Conservation (phyloP, 2,329 filamentous ascomycete species). For the Cryphonectria carpinicola region DNA sequence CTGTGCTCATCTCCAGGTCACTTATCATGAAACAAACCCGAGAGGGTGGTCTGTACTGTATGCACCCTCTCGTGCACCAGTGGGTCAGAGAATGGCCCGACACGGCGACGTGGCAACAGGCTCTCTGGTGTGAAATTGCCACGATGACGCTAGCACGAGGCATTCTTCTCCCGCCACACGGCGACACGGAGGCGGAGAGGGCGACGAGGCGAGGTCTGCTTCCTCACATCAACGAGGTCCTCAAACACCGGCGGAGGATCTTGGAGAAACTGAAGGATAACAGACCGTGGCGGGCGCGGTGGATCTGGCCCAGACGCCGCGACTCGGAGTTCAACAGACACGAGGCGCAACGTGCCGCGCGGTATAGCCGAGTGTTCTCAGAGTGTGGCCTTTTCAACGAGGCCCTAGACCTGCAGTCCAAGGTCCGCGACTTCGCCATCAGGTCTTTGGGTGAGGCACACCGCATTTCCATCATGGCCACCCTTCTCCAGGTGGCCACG, state of each 20-base stretch:
- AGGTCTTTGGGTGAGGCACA: background rate
- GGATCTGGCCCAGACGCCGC: background rate
- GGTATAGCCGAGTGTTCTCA: background rate
- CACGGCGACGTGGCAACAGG: conserved; percentile 1
- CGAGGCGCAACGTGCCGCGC: background rate
- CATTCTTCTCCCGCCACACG: conserved; percentile 6
- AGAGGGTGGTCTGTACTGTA: background rate
- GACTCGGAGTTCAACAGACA: background rate
- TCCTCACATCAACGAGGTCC: background rate
- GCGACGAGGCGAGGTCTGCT: conserved; percentile 1
- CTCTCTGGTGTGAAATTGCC: background rate
- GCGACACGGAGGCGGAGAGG: background rate
- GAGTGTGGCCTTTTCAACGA: conserved; percentile 5
- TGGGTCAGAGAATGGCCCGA: conserved; percentile 9
- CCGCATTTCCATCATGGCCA: background rate
- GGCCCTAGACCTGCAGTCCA: background rate
- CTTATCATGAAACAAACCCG: background rate
- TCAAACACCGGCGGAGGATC: background rate
- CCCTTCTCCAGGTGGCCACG: background rate
- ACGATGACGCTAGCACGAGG: conserved; percentile 2
- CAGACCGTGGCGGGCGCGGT: background rate
- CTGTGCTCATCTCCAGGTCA: conserved; percentile 9
- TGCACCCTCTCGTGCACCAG: conserved; percentile 9
- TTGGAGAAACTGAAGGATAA: background rate
- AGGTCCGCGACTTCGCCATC: background rate